Evolutionary conservation across 148 eudicot genomes (phyloP).

Genomic region (Tetragonia tetragonoides): DNA sequence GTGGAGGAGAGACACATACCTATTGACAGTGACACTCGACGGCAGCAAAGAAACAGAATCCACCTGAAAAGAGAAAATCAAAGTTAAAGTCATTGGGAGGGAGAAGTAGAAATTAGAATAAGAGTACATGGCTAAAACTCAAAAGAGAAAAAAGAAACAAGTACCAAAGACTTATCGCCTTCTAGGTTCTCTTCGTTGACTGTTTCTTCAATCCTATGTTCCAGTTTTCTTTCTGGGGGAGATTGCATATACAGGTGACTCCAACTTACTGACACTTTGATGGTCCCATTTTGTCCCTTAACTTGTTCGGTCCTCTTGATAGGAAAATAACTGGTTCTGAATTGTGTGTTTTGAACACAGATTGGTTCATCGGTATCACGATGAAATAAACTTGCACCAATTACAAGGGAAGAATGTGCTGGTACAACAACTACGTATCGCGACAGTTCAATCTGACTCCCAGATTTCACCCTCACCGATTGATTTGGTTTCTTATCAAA

Average conservation of each 20-base stretch:
- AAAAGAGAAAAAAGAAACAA: not conserved
- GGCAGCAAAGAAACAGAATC: not conserved
- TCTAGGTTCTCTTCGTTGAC: no score
- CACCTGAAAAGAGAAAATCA: not conserved
- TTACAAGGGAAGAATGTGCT: no score
- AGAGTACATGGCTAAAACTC: no score
- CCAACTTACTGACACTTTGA: not conserved
- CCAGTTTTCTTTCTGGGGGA: not conserved
- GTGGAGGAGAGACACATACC: not conserved
- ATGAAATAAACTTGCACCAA: no score
- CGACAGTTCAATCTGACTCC: no score
- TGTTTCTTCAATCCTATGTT: not conserved
- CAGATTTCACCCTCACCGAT: no score
- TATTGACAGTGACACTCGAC: not conserved
- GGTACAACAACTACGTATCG: no score
- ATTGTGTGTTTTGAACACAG: no score
- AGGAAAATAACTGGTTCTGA: no score
- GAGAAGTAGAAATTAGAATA: not conserved
- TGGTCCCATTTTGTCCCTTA: not conserved
- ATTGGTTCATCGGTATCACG: no score
- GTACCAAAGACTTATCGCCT: not conserved
- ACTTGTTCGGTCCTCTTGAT: no score
- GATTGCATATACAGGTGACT: not conserved
- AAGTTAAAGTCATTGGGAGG: not conserved
- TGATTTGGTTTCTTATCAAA: no score